Evolutionary conservation across 345 rosid genomes (phyloP), one percentile per base, ranked within the genome.

Genomic region (Euphorbia lathyris): DNA sequence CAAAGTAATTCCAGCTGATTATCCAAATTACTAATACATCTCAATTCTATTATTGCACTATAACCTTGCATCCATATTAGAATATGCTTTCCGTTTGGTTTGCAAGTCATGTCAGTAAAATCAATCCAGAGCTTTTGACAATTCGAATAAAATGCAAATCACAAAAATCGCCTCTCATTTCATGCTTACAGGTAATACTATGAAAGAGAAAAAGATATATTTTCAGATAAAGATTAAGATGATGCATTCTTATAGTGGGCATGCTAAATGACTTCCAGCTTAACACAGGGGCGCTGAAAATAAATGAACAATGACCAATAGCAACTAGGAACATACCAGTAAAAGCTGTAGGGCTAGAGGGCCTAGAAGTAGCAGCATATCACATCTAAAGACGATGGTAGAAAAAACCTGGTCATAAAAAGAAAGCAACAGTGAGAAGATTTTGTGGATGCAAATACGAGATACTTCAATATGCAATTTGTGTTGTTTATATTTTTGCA

Each of bases 361-460:
- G 69, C 86, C 71, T 72, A 92, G 87, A 71, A 95, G 96, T 68
- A 95, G 81, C 80, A 95, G 67, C 60, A 79, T 77, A 79, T 92
- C 97, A 70, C 97, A 95, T 90, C 99, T 87, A 73, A 95, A 92
- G 77, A 86, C 76, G 16, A 83, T 47, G 59, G 96, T 82, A 48
- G 87, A 81, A 70, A 87, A 88, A 82, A 88, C 81, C 99, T 95
- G 86, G 63, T 65, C 43, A 80, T 48, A 30, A 65, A 69, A 79
- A 65, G 4, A 68, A 10, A 60, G 59, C 34, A 68, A 56, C 36
- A 50, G 32, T 75, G 32, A 83, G 68, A 74, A 71, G 63, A 71
- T 53, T 25, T 77, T 34, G n/a, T n/a, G n/a, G 43, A 70, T 71
- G 25, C 32, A 57, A 63, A 51, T 42, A 68, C n/a, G 50, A 45